phyloP scores from a whole-genome alignment of 2,329 filamentous ascomycete species.

The Clarireedia monteithiana region DNA sequence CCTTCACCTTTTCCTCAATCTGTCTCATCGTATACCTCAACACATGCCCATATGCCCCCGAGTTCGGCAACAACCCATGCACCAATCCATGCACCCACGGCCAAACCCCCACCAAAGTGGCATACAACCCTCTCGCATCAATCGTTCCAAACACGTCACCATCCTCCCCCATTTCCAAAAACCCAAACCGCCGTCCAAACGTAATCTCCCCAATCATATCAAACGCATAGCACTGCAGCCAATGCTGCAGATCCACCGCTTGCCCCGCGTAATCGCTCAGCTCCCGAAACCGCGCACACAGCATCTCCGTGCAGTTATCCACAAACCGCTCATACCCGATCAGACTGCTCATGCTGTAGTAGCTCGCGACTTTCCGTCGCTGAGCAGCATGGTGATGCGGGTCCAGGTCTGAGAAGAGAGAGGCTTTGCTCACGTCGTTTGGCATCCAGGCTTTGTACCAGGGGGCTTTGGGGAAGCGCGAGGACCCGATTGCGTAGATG shows the following conservation, averaged over 20 bases:
- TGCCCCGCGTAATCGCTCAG: constrained; percentile 25
- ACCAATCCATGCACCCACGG: constrained; percentile 32
- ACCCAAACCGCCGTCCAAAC: constrained; percentile 34
- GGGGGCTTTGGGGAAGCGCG: constrained; percentile 10
- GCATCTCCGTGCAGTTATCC: constrained; percentile 38
- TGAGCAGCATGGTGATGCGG: constrained; percentile 31
- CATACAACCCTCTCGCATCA: constrained; percentile 31
- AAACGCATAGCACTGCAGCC: constrained; percentile 41
- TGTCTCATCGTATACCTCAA: constrained; percentile 13
- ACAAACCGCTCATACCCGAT: constrained; percentile 42
- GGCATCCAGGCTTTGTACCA: constrained; percentile 25
- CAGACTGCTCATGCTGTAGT: constrained; percentile 42
- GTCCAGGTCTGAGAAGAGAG: constrained; percentile 31
- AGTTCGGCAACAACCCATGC: constrained; percentile 23
- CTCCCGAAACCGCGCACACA: constrained; percentile 32
- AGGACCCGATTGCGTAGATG: constrained; percentile 34
- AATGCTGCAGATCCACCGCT: constrained; percentile 34
- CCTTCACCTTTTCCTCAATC: constrained; percentile 14
- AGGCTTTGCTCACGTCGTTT: constrained; percentile 13
- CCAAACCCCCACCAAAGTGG: constrained; percentile 36
- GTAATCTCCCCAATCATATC: constrained; percentile 46
- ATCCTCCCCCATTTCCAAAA: constrained; percentile 40
- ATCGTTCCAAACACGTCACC: constrained; percentile 35
- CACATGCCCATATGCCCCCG: constrained; percentile 16
- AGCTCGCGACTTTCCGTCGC: constrained; percentile 35